Evolutionary conservation across 371 early-diverging fungal species (phyloP).

Genomic region (Lichtheimia hyalospora): DNA sequence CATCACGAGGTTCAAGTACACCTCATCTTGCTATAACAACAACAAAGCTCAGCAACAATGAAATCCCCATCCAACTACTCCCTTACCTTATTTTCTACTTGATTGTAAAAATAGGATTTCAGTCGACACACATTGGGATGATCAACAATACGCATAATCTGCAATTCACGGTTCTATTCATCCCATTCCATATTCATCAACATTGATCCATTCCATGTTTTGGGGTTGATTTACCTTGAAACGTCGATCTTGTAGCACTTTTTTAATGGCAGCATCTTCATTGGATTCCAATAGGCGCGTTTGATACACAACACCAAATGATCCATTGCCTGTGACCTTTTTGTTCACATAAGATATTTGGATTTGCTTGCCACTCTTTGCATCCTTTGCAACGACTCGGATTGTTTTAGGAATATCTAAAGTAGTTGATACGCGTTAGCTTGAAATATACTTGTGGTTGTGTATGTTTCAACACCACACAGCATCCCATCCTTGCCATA

Average conservation of each 20-base stretch:
- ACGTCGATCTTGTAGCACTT: constrained; percentile 93
- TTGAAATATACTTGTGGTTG: not conserved
- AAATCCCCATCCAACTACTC: no score
- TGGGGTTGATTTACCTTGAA: constrained; percentile 71
- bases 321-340: constrained; percentile 92
- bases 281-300: constrained; percentile 77
- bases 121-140: constrained; percentile 90
- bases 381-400: constrained; percentile 75
- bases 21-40: constrained; percentile 74
- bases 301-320: constrained; percentile 96
- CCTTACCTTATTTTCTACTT: constrained; percentile 69
- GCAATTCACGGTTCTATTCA: constrained; percentile 89
- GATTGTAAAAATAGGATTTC: constrained; percentile 89
- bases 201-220: no score
- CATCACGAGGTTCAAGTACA: constrained; percentile 91
- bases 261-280: constrained; percentile 90
- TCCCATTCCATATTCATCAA: not conserved
- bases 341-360: constrained; percentile 88
- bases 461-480: not conserved
- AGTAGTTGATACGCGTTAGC: not conserved
- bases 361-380: constrained; percentile 76
- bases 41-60: constrained; percentile 4
- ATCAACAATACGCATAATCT: constrained; percentile 89
- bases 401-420: constrained; percentile 14
- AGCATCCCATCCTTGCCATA: constrained; percentile 3